Percentiles rank a stretch among this genome's conserved stretches.
Evolutionary conservation across 768 basidiomycete species (phyloP).

Genomic region (Mycena pura): DNA sequence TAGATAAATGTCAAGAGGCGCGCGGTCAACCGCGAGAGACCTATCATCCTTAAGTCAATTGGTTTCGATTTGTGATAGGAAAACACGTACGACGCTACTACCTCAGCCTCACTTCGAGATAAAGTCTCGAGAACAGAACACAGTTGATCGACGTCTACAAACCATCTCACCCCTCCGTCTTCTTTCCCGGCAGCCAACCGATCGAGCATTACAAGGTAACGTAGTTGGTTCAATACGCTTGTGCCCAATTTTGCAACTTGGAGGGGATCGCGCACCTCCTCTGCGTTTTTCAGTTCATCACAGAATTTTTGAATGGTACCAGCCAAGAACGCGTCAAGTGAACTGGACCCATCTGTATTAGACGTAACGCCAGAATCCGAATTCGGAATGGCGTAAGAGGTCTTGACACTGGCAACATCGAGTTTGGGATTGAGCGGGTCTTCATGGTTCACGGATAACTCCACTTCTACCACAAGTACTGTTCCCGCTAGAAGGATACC

Average conservation of each 20-base stretch:
- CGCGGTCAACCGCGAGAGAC: slow-evolving; percentile 43
- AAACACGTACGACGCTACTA: slow-evolving; percentile 57
- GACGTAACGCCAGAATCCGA: slow-evolving; percentile 43
- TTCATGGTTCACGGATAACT: slow-evolving; percentile 56
- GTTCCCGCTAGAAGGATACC: slow-evolving; percentile 75
- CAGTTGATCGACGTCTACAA: slow-evolving; percentile 66
- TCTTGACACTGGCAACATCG: slow-evolving; percentile 66
- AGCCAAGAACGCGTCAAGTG: slow-evolving; percentile 69
- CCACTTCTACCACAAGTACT: slow-evolving; percentile 80
- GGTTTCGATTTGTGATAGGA: neutral
- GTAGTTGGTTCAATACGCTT: slow-evolving; percentile 60
- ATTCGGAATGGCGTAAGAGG: slow-evolving; percentile 69
- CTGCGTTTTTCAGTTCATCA: slow-evolving; percentile 62
- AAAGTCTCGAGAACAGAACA: slow-evolving; percentile 55
- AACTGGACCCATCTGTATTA: slow-evolving; percentile 56
- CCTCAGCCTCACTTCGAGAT: slow-evolving; percentile 59
- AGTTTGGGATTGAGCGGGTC: slow-evolving; percentile 46
- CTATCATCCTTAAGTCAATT: slow-evolving; percentile 35
- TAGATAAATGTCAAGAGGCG: slow-evolving; percentile 77
- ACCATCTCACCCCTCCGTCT: slow-evolving; percentile 76
- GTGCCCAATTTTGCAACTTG: slow-evolving; percentile 58
- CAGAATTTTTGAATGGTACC: slow-evolving; percentile 64
- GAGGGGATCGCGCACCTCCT: slow-evolving; percentile 55
- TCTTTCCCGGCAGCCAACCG: slow-evolving; percentile 66
- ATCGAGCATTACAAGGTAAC: slow-evolving; percentile 77